phyloP scores from a whole-genome alignment of 768 basidiomycete genomes.

The Amanita subjunquillea region DNA sequence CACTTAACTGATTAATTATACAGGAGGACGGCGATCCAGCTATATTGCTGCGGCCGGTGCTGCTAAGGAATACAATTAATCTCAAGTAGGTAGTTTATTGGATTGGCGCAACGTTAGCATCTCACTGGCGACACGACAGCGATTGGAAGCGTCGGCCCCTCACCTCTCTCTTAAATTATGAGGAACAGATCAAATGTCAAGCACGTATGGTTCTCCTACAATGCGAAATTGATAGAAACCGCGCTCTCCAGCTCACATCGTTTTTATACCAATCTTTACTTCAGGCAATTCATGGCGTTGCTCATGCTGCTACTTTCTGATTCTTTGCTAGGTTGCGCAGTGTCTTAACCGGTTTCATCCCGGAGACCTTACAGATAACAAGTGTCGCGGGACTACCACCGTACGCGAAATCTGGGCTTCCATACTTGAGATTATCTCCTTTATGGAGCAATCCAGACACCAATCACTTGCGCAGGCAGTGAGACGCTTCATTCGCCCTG shows the following conservation, averaged over 20 bases:
- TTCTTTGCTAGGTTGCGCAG: background rate
- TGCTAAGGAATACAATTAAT: conserved; percentile 24
- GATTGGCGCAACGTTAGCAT: background rate
- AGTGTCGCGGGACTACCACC: background rate
- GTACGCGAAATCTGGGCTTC: background rate
- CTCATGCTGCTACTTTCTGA: background rate
- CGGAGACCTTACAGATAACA: background rate
- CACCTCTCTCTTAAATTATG: conserved; percentile 26
- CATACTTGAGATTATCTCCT: conserved; percentile 8
- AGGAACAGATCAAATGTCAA: conserved; percentile 25
- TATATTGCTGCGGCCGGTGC: conserved; percentile 33
- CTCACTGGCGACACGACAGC: conserved; percentile 18
- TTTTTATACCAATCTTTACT: conserved; percentile 30
- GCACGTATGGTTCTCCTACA: conserved; percentile 27
- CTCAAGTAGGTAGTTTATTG: conserved; percentile 25
- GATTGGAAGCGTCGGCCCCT: conserved; percentile 30
- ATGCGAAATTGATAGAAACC: conserved; percentile 24
- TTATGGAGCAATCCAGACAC: conserved; percentile 23
- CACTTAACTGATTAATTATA: background rate
- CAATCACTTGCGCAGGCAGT: conserved; percentile 24
- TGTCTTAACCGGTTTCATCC: background rate
- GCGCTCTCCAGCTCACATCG: conserved; percentile 30
- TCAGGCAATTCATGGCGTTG: conserved; percentile 20
- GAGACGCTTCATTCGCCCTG: conserved; percentile 17
- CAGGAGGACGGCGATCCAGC: conserved; percentile 23